Conservation (phyloP, 495 filamentous ascomycete species). For the Penicillium longicatenatum region DNA sequence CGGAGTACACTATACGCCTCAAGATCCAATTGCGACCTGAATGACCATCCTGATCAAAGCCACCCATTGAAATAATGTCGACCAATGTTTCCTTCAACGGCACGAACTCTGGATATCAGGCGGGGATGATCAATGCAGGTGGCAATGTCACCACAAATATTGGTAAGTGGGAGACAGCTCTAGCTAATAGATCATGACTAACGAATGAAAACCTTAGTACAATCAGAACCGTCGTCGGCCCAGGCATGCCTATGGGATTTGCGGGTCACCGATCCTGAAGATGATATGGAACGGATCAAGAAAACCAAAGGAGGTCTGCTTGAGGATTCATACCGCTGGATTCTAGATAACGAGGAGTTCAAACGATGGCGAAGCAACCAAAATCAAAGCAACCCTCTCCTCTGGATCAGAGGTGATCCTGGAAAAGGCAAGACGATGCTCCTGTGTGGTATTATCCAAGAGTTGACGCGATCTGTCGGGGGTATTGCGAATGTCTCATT, state of each 20-base stretch:
- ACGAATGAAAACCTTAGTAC: neutral
- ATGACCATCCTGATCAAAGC: neutral
- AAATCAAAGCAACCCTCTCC: neutral
- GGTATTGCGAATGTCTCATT: neutral
- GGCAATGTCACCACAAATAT: neutral
- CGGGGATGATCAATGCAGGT: no score
- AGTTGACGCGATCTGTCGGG: neutral
- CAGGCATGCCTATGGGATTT: neutral
- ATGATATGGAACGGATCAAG: constrained; percentile 1
- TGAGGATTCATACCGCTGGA: constrained; percentile 2
- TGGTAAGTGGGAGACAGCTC: neutral
- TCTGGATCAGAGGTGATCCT: constrained; percentile 5
- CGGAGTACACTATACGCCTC: neutral
- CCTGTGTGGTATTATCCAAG: constrained; percentile 1
- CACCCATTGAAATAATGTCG: neutral
- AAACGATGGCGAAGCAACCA: constrained; percentile 1
- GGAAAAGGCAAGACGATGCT: constrained; percentile 6
- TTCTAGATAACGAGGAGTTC: constrained; percentile 4
- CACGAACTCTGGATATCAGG: neutral
- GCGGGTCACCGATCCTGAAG: neutral
- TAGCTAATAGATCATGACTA: neutral
- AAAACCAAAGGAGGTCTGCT: neutral
- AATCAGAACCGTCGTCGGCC: neutral
- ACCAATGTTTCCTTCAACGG: neutral
- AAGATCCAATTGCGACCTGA: neutral